Conservation (phyloP, 768 basidiomycete species). For the Trametes elegans region DNA sequence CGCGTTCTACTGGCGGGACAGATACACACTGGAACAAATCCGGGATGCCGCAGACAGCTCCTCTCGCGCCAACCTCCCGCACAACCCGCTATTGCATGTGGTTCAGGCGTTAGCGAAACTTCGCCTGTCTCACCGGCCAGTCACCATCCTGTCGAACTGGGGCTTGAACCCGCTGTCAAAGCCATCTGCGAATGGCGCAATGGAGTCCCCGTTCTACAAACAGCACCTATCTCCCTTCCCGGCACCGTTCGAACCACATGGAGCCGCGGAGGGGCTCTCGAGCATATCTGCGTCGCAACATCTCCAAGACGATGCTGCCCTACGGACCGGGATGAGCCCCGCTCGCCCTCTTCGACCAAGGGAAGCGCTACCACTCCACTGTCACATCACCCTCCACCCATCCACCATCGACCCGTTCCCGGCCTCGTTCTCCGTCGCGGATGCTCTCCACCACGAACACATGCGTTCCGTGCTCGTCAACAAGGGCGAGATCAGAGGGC, state of each 20-base stretch:
- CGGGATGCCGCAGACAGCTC: slow-evolving; percentile 26
- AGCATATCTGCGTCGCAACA: slow-evolving; percentile 6
- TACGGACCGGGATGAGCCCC: not conserved
- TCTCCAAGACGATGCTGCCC: not conserved
- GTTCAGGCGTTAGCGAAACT: slow-evolving; percentile 47
- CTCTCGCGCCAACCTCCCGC: slow-evolving; percentile 1
- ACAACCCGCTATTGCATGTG: slow-evolving; percentile 45
- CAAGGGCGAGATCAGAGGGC: slow-evolving; percentile 12
- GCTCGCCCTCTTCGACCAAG: slow-evolving; percentile 5
- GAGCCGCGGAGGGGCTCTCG: slow-evolving; percentile 3
- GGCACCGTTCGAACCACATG: slow-evolving; percentile 27
- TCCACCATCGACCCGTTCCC: slow-evolving; percentile 22
- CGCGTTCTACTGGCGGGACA: slow-evolving; percentile 77
- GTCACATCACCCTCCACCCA: slow-evolving; percentile 40
- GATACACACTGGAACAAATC: slow-evolving; percentile 57
- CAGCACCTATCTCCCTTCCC: slow-evolving; percentile 55
- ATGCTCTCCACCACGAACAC: slow-evolving; percentile 4
- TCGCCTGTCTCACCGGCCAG: slow-evolving; percentile 46
- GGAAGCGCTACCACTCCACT: slow-evolving; percentile 32
- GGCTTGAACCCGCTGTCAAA: slow-evolving; percentile 37
- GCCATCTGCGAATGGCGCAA: slow-evolving; percentile 19
- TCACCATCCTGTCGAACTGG: slow-evolving; percentile 64
- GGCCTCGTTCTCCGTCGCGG: slow-evolving; percentile 7
- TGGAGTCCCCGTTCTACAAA: slow-evolving; percentile 37
- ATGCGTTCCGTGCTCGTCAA: slow-evolving; percentile 10